Conservation (phyloP, 495 filamentous ascomycete species). For the Aspergillus olivimuriae region DNA sequence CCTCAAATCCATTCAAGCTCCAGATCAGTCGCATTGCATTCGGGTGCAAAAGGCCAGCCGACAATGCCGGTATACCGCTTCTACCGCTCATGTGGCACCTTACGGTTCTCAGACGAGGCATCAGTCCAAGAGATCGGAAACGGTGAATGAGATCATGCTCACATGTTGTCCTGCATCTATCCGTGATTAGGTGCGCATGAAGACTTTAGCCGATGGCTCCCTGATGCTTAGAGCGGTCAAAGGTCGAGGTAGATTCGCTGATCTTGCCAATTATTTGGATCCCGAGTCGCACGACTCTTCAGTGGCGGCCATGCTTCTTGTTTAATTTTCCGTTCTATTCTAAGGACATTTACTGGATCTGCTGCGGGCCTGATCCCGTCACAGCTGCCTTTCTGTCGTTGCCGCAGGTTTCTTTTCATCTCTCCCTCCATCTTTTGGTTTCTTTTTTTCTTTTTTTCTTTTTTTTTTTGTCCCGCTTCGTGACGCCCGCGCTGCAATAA, state of each 20-base stretch:
- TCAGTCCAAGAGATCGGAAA: background rate
- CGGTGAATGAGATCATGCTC: constrained; percentile 12
- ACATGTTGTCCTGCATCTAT: constrained; percentile 14
- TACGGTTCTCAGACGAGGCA: background rate
- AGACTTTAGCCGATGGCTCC: background rate
- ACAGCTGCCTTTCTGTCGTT: too few relatives aligned
- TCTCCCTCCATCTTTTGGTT: background rate
- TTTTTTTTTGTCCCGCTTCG: too few relatives aligned
- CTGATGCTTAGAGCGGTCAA: constrained; percentile 5
- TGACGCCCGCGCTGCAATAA: too few relatives aligned
- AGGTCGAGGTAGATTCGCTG: background rate
- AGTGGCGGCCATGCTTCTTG: constrained; percentile 26
- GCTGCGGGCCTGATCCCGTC: too few relatives aligned
- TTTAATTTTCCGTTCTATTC: constrained; percentile 15
- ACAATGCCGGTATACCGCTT: too few relatives aligned
- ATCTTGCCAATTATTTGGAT: constrained; percentile 13
- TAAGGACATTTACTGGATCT: too few relatives aligned
- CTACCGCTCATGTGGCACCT: too few relatives aligned
- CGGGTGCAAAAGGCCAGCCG: too few relatives aligned
- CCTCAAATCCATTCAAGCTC: too few relatives aligned
- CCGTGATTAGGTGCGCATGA: constrained; percentile 4
- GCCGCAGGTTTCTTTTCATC: too few relatives aligned
- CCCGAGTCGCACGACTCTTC: constrained; percentile 18
- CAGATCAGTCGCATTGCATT: too few relatives aligned
- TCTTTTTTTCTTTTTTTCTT: too few relatives aligned